Evolutionary conservation across 139 green algal species (phyloP), one percentile per base, ranked within the genome.

Genomic region (Ostreobium quekettii): DNA sequence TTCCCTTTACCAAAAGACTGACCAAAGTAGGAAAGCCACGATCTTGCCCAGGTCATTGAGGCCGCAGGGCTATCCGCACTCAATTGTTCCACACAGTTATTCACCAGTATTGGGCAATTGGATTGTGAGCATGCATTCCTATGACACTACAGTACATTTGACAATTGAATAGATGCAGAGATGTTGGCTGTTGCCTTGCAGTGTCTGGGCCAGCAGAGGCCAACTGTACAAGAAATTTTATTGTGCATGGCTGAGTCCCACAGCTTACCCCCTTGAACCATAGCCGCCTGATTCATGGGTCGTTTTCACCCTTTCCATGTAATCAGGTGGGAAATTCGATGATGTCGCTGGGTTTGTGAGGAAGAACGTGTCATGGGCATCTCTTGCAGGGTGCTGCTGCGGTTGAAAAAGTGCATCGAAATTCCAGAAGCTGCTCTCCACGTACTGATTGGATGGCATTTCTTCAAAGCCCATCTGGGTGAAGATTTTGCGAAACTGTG

Each of bases 321-420:
- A 99, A 48, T 95, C 86, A 4, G 78, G 56, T 1, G 88, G 88
- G 38, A 96, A 60, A 4, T 38, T 76, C 30, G 83, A 76, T 2
- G 87, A 89, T 33, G 74, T 68, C 8, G 85, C 83, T 39, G 87
- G 87, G 35, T 89, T 77, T 39, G 86, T 92, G 32, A 98, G 80
- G 80, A 98, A 98, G 83, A 99, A 99, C 66, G 94, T 99, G 86
- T 99, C 94, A 73, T 99, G 94, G 0, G 94, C 93, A 76, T 99
- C 94, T 4, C 94, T 74, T 0, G 94, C 94, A 15, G 94, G 94
- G 79, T 99, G 94, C 76, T 87, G 88, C 83, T 99, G 94, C 57
- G 94, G 94, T 85, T 99, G 94, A 83, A 99, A 98, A 15, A 99
- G 87, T 8, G 87, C 88, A 74, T 99, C 94, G 75, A 99, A 99